A percentile compares a stretch with the other conserved stretches of the same genome.
Conservation (phyloP, 2,329 filamentous ascomycete genomes). For the Calonectria multiphialidica region DNA sequence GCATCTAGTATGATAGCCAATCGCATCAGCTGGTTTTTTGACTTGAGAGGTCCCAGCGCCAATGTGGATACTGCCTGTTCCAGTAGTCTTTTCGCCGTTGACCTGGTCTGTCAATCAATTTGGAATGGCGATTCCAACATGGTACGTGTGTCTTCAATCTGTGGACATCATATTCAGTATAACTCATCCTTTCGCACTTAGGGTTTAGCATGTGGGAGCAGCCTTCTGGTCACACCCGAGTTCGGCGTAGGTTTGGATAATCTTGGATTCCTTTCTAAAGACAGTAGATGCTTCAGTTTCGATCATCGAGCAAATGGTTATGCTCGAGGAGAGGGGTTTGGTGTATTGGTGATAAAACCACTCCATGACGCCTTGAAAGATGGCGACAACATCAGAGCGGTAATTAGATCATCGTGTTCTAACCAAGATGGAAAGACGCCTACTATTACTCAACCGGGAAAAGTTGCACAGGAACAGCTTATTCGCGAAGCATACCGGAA, state of each 20-base stretch:
- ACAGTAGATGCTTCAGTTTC: slow-evolving; percentile 46
- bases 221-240: slow-evolving; percentile 31
- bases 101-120: slow-evolving; percentile 47
- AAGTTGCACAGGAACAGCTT: slow-evolving; percentile 30
- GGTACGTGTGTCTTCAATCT: not conserved
- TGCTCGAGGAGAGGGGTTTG: slow-evolving; percentile 42
- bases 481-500: slow-evolving; percentile 44
- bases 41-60: slow-evolving; percentile 29
- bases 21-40: slow-evolving; percentile 54
- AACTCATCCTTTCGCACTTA: slow-evolving; percentile 40
- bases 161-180: too few relatives aligned
- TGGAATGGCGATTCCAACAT: slow-evolving; percentile 51
- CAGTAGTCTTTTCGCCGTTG: slow-evolving; percentile 27
- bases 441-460: slow-evolving; percentile 50
- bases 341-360: slow-evolving; percentile 62
- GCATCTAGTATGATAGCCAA: slow-evolving; percentile 52
- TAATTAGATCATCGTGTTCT: slow-evolving; percentile 43
- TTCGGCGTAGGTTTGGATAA: slow-evolving; percentile 27
- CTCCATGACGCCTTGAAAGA: slow-evolving; percentile 59
- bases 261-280: slow-evolving; percentile 60
- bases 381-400: slow-evolving; percentile 52
- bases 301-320: slow-evolving; percentile 48
- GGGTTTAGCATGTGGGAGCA: slow-evolving; percentile 32
- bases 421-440: slow-evolving; percentile 56
- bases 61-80: slow-evolving; percentile 36